Percentiles rank a stretch among this genome's conserved stretches.
Conservation (phyloP, 805 yeast species). For the Candida ulmi region DNA sequence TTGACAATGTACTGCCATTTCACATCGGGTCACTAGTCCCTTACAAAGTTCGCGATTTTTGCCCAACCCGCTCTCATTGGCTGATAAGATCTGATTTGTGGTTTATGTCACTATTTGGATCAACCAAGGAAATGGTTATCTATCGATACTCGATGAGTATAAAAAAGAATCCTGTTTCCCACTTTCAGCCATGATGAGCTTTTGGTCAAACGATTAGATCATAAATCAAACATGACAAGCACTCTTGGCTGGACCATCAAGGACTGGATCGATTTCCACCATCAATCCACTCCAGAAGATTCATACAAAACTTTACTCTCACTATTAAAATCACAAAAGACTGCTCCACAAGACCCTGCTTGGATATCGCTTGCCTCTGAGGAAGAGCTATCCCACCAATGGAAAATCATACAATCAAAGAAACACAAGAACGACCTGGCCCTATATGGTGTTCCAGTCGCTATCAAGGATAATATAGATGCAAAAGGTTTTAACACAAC, state of each 20-base stretch:
- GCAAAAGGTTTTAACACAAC: conserved; percentile 79
- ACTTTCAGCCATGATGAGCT: too few relatives aligned
- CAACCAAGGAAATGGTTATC: not conserved
- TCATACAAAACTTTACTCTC: conserved; percentile 46
- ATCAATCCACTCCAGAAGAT: conserved; percentile 50
- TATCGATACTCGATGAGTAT: too few relatives aligned
- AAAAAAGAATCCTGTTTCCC: not conserved
- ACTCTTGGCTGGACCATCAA: conserved; percentile 69
- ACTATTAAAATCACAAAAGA: conserved; percentile 41
- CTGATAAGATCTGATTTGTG: not conserved
- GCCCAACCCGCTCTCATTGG: not conserved
- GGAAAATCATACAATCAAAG: conserved; percentile 66
- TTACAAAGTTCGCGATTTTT: not conserved
- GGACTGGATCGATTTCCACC: conserved; percentile 75
- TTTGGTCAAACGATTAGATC: not conserved
- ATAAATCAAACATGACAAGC: not conserved
- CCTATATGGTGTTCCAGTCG: conserved; percentile 91
- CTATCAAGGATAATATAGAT: conserved; percentile 92
- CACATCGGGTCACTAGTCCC: not conserved
- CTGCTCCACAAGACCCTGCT: conserved; percentile 64
- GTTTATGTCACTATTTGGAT: not conserved
- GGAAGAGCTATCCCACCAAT: conserved; percentile 66
- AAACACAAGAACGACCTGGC: conserved; percentile 50
- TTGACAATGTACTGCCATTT: not conserved
- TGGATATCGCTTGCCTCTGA: conserved; percentile 79